Evolutionary conservation across 2,329 filamentous ascomycete genomes (phyloP).

Genomic region (Sporothrix pseudoabietina): DNA sequence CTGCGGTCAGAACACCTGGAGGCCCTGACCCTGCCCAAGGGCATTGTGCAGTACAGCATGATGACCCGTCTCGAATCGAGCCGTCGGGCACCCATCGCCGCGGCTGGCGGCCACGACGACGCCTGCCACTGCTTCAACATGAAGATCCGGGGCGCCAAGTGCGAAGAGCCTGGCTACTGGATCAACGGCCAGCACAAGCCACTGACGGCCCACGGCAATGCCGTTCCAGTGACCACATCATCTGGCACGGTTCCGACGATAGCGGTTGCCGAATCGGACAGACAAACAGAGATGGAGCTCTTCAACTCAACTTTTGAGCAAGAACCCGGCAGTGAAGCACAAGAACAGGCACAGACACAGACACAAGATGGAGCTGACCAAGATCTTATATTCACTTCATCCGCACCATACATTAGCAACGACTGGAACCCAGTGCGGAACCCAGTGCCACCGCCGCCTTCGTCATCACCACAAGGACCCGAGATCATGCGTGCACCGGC

Average conservation of each 20-base stretch:
- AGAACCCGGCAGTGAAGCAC: not conserved
- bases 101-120: slow-evolving; percentile 49
- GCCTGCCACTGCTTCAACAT: slow-evolving; percentile 42
- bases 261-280: not conserved
- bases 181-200: not conserved
- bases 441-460: not conserved
- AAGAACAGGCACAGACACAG: not conserved
- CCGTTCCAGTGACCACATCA: not conserved
- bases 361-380: not conserved
- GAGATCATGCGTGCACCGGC: not conserved
- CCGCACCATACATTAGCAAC: not conserved
- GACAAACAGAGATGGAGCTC: not conserved
- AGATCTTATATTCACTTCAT: not conserved
- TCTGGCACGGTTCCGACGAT: not conserved
- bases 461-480: not conserved
- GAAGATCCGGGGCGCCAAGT: not conserved
- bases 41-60: slow-evolving; percentile 34
- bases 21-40: slow-evolving; percentile 34
- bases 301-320: not conserved
- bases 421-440: not conserved
- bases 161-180: slow-evolving; percentile 10
- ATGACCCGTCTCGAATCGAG: not conserved
- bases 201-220: not conserved
- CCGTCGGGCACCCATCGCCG: slow-evolving; percentile 25
- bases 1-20: slow-evolving; percentile 33